phyloP scores from a whole-genome alignment of 1,284 basidiomycete genomes.

The Jaminaea rosea region DNA sequence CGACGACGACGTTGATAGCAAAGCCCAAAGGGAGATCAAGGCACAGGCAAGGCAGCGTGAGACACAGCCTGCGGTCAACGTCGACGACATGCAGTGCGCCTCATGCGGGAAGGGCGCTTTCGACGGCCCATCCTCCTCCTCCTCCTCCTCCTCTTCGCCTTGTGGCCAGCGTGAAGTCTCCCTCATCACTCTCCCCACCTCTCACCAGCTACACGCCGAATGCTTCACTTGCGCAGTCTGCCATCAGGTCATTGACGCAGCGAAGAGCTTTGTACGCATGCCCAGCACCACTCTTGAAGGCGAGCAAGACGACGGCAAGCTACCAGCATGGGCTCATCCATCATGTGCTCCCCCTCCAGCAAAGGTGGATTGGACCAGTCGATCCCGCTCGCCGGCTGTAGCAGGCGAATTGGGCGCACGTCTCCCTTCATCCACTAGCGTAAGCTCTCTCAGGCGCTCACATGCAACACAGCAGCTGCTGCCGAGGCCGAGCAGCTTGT shows the following conservation, averaged over 20 bases:
- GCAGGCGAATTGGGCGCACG: no score
- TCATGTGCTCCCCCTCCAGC: constrained; percentile 10
- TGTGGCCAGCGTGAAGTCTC: constrained; percentile 12
- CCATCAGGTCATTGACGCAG: constrained; percentile 13
- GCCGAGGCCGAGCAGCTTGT: neutral
- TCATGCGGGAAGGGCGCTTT: constrained; percentile 22
- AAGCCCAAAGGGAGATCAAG: no score
- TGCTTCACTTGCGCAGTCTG: constrained; percentile 31
- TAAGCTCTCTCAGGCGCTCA: constrained; percentile 4
- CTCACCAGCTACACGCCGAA: constrained; percentile 18
- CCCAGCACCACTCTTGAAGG: no score
- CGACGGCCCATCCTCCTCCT: constrained; percentile 5
- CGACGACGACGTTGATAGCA: no score
- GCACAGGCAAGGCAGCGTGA: no score
- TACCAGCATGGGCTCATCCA: no score
- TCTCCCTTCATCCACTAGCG: no score
- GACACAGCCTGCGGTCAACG: no score
- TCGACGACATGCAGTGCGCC: no score
- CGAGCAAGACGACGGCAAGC: neutral
- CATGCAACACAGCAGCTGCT: constrained; percentile 8
- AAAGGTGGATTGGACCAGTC: no score
- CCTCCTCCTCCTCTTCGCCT: neutral
- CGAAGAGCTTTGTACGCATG: constrained; percentile 19
- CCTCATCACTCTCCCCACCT: constrained; percentile 21
- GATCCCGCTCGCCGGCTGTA: no score